A percentile compares a stretch with the other conserved stretches of the same genome.
Evolutionary conservation across 108 stramenopile species (phyloP).

Genomic region (Stephanodiscus triporus): DNA sequence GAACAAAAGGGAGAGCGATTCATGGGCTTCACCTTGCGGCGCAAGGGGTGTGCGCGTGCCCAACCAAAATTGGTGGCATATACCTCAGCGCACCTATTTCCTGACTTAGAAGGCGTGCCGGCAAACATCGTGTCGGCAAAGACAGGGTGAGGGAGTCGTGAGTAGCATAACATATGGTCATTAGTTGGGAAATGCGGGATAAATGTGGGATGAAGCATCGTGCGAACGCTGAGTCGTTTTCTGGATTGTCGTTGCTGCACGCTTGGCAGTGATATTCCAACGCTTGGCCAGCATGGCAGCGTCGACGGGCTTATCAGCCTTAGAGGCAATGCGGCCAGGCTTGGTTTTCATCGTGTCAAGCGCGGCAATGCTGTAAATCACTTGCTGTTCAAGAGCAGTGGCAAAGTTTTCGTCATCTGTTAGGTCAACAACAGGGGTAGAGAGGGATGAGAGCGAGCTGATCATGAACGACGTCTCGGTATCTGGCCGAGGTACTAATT

Average conservation of each 20-base stretch:
- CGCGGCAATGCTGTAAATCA: background rate
- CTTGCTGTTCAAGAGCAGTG: slow-evolving; percentile 7
- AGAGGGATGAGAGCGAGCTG: background rate
- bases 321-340: background rate
- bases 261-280: slow-evolving; percentile 28
- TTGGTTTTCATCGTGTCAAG: background rate
- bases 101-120: background rate
- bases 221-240: slow-evolving; percentile 36
- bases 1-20: slow-evolving; percentile 28
- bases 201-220: slow-evolving; percentile 18
- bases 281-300: slow-evolving; percentile 2
- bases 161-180: slow-evolving; percentile 19
- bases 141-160: slow-evolving; percentile 10
- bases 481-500: background rate
- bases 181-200: slow-evolving; percentile 19
- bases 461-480: background rate
- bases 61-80: slow-evolving; percentile 31
- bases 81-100: slow-evolving; percentile 37
- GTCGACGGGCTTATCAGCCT: background rate
- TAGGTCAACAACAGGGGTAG: background rate
- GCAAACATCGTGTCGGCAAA: slow-evolving; percentile 40
- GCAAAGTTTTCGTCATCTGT: slow-evolving; percentile 17
- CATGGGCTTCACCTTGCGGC: slow-evolving; percentile 33
- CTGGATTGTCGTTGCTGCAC: slow-evolving; percentile 27
- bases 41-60: slow-evolving; percentile 29